A percentile compares a stretch with the other conserved stretches of the same genome.
phyloP scores from a whole-genome alignment of 1,284 basidiomycete genomes.

The Ganoderma meredithae region DNA sequence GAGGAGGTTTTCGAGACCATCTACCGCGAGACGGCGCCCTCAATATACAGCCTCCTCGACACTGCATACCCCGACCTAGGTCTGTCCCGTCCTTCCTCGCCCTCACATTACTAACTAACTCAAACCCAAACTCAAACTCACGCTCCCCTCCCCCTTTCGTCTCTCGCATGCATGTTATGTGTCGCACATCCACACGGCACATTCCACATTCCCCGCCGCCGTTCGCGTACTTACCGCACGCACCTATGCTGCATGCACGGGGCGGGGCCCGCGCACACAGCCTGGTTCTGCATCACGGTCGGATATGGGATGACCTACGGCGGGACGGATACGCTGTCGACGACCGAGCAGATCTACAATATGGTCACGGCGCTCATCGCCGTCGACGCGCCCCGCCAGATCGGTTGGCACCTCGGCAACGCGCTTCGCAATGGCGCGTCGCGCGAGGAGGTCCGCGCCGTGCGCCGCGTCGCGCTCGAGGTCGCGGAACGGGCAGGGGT shows the following conservation, averaged over 20 bases:
- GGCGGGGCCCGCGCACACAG: constrained; percentile 37
- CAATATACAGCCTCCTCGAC: constrained; percentile 51
- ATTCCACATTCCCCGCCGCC: neutral
- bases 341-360: constrained; percentile 55
- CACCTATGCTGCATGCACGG: neutral
- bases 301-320: constrained; percentile 60
- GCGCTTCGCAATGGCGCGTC: constrained; percentile 45
- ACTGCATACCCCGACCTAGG: constrained; percentile 66
- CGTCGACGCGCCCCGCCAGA: constrained; percentile 59
- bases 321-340: constrained; percentile 48
- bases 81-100: constrained; percentile 33
- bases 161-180: neutral
- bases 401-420: constrained; percentile 61
- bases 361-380: constrained; percentile 59
- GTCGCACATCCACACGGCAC: too few species aligned
- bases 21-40: constrained; percentile 58
- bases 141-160: neutral
- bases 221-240: neutral
- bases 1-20: constrained; percentile 50
- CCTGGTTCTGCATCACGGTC: constrained; percentile 58
- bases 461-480: constrained; percentile 43
- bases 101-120: too few species aligned
- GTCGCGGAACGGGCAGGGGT: constrained; percentile 46
- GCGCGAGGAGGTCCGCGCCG: constrained; percentile 41
- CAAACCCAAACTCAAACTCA: neutral